Conservation (phyloP, 352 stramenopile genomes). For the Pythium brassicae region DNA sequence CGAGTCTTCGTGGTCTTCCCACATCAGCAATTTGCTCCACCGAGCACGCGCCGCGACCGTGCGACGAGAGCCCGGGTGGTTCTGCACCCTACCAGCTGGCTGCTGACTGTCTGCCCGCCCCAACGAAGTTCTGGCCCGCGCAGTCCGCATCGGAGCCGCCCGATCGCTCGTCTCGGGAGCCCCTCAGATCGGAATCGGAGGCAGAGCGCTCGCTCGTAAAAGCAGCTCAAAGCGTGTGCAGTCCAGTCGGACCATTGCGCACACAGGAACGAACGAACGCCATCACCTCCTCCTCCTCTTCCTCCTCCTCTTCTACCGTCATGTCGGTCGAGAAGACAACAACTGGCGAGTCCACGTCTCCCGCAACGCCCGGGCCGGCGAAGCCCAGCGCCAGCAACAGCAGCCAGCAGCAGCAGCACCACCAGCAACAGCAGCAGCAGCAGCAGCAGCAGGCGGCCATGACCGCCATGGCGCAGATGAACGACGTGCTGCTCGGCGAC, state of each 20-base stretch:
- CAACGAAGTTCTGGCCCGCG: no score
- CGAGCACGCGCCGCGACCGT: no score
- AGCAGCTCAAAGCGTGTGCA: background rate
- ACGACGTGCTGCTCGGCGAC: constrained; percentile 57
- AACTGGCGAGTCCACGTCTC: constrained; percentile 20
- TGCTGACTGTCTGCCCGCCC: no score
- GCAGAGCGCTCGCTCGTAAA: background rate
- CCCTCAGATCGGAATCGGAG: constrained; percentile 2
- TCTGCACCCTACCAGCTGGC: no score
- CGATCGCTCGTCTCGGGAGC: background rate
- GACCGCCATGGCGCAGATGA: constrained; percentile 17
- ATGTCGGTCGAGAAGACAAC: constrained; percentile 7
- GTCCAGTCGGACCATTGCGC: background rate
- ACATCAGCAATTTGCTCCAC: no score
- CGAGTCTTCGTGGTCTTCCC: no score
- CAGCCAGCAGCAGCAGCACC: constrained; percentile 12
- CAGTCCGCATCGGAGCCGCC: no score
- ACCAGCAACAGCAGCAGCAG: constrained; percentile 10
- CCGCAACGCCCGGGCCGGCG: constrained; percentile 9
- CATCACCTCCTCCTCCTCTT: background rate
- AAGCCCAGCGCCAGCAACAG: constrained; percentile 2
- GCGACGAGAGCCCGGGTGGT: no score
- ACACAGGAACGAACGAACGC: background rate
- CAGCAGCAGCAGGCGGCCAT: constrained; percentile 21
- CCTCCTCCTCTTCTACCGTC: background rate